Evolutionary conservation across 768 basidiomycete genomes (phyloP).

Genomic region (Lepiota venenata): DNA sequence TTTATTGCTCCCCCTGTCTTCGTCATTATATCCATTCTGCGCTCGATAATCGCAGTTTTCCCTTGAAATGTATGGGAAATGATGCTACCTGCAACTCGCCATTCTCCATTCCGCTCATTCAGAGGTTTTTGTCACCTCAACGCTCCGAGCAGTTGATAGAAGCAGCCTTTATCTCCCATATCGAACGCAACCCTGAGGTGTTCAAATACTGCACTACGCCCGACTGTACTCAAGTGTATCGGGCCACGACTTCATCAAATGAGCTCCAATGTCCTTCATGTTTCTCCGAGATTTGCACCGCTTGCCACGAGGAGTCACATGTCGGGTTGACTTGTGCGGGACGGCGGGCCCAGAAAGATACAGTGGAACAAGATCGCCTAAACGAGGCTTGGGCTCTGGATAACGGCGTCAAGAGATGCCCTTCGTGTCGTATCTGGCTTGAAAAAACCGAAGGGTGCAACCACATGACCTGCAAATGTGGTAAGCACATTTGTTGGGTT

Average conservation of each 20-base stretch:
- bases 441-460: conserved; percentile 54
- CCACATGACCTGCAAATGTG: conserved; percentile 50
- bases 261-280: conserved; percentile 51
- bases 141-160: conserved; percentile 54
- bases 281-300: conserved; percentile 42
- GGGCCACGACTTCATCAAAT: conserved; percentile 21
- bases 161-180: conserved; percentile 50
- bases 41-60: conserved; percentile 44
- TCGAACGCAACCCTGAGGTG: conserved; percentile 51
- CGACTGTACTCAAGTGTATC: conserved; percentile 68
- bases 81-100: conserved; percentile 48
- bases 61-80: conserved; percentile 61
- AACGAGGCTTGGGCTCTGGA: conserved; percentile 35
- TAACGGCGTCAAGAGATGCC: conserved; percentile 43
- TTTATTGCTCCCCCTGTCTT: conserved; percentile 47
- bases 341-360: conserved; percentile 26
- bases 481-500: conserved; percentile 33
- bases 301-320: conserved; percentile 47
- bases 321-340: conserved; percentile 50
- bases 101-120: conserved; percentile 53
- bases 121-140: conserved; percentile 42
- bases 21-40: conserved; percentile 44
- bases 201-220: conserved; percentile 71
- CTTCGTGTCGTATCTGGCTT: conserved; percentile 40
- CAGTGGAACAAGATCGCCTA: conserved; percentile 37